phyloP scores from a whole-genome alignment of 257 asterid genomes.

The Solanum sejunctum region DNA sequence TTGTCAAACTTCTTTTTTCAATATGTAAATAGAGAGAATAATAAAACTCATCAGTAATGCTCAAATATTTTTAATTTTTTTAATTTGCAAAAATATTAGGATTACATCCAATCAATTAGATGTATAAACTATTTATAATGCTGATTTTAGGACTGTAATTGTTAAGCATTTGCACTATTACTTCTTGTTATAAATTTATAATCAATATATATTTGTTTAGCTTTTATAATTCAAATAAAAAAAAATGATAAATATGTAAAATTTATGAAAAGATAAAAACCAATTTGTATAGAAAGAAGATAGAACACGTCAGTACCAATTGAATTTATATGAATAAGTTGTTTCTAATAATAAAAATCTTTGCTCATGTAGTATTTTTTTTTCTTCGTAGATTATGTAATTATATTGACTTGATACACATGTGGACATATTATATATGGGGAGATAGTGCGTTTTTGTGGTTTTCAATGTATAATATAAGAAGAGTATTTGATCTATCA shows the following conservation, averaged over 20 bases:
- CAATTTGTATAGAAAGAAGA: neutral
- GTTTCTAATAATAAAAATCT: neutral
- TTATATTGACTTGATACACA: neutral
- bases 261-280: neutral
- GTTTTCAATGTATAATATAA: too few relatives aligned
- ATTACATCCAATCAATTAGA: neutral
- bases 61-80: too few relatives aligned
- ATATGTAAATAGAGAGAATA: too few relatives aligned
- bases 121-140: neutral
- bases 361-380: neutral
- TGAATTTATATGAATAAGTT: neutral
- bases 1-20: neutral
- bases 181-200: too few relatives aligned
- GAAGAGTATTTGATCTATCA: too few relatives aligned
- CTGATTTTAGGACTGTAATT: neutral
- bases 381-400: neutral
- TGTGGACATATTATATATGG: neutral
- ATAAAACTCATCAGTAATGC: neutral
- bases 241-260: too few relatives aligned
- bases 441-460: neutral
- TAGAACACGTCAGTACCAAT: neutral
- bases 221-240: too few relatives aligned
- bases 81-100: neutral
- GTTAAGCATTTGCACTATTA: too few relatives aligned
- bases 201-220: too few relatives aligned